Evolutionary conservation across 179 eudicot species (phyloP).

Genomic region (Dionaea muscipula): DNA sequence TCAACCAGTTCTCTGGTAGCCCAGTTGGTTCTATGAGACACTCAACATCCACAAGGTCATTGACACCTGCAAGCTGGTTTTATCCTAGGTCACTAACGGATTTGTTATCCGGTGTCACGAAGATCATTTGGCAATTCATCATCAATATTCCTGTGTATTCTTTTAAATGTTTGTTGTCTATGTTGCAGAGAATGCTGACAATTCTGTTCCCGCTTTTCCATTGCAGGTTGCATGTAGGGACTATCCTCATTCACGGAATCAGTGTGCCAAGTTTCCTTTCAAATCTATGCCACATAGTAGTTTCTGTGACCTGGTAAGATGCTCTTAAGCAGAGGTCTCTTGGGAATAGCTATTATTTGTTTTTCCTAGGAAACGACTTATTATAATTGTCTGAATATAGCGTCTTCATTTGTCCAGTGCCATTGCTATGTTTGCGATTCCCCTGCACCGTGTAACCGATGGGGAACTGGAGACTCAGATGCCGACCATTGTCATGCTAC

Average conservation of each 20-base stretch:
- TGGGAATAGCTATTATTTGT: neutral
- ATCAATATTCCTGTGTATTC: neutral
- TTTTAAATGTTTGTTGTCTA: neutral
- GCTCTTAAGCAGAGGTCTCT: slow-evolving; percentile 2
- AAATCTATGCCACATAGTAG: slow-evolving; percentile 50
- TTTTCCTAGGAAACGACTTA: neutral
- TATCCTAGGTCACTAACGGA: no score
- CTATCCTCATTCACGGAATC: slow-evolving; percentile 88
- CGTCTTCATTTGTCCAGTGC: slow-evolving; percentile 38
- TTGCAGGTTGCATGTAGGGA: slow-evolving; percentile 93
- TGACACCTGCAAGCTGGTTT: no score
- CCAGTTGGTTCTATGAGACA: no score
- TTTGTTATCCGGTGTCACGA: no score
- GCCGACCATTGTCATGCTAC: slow-evolving; percentile 75
- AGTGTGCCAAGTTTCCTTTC: slow-evolving; percentile 68
- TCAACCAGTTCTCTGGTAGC: no score
- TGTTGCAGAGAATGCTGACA: slow-evolving; percentile 2
- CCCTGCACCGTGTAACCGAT: slow-evolving; percentile 64
- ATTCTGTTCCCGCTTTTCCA: slow-evolving; percentile 2
- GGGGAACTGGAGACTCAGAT: slow-evolving; percentile 51
- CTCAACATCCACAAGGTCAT: no score
- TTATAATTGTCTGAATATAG: slow-evolving; percentile 11
- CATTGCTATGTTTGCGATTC: slow-evolving; percentile 95
- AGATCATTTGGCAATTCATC: no score
- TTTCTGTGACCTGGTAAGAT: slow-evolving; percentile 48